Evolutionary conservation across 805 yeast species (phyloP), one percentile per base, ranked within the genome.

Genomic region (Pichia eremophila): DNA sequence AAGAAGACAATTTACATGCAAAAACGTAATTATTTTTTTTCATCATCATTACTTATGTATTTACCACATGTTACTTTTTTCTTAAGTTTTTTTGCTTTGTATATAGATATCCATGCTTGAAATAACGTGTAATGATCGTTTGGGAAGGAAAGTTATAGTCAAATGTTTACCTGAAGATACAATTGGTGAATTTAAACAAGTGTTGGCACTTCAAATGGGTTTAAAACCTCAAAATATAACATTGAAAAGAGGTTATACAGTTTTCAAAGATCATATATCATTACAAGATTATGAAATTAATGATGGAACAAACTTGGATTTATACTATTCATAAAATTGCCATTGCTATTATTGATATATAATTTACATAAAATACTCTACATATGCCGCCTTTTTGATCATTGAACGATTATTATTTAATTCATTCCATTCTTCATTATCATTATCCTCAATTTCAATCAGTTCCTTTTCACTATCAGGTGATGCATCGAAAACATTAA

Each of bases 401-500:
- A 63, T 44, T 38, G 55, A 27, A 56, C 62, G 17, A 7, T 46
- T 52, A 17, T 50, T 49, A 31, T 50, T 27, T 27, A 22, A 22
- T 22, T 17, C 50, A 45, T 22, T 18, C 46, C 39, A 36, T 17
- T 50, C 57, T 27, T 44, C 61, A 25, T 48, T 46, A 11, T 54
- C 57, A 12, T 49, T 34, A 2, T 34, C 53, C 10, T 47, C 74
- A 69, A 72, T 57, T 62, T 66, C 41, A 43, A 57, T 39, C 11
- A 77, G 73, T 53, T 74, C 83, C 53, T 77, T 77, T 45, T 81
- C 84, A 61, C 90, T 89, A 57, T 89, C 97, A 0, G 98, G 98
- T 8, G 97, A 93, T 14, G 96, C 98, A 53, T 88, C 98, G 65
- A 93, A 93, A 2, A 95, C 95, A 60, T 93, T 93, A 66, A 91